phyloP scores from a whole-genome alignment of 306 rosid species.

The Trifolium repens region DNA sequence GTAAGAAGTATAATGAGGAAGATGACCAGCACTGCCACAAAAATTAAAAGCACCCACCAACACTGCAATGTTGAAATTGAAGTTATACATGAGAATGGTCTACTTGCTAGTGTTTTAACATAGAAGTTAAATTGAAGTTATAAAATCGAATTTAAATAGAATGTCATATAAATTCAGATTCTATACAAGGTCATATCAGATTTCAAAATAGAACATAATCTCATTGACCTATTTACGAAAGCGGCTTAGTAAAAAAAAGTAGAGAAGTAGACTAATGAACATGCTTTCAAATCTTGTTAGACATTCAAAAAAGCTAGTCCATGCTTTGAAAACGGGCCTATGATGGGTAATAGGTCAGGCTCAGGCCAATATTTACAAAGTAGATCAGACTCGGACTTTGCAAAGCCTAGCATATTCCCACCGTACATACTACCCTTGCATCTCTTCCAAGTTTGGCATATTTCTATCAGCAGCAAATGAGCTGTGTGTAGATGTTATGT shows the following conservation, averaged over 20 bases:
- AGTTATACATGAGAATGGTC: constrained; percentile 19
- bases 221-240: neutral
- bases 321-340: neutral
- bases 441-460: neutral
- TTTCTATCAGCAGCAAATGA: constrained; percentile 22
- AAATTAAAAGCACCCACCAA: constrained; percentile 64
- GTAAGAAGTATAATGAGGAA: constrained; percentile 53
- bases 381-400: neutral
- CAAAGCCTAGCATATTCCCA: neutral
- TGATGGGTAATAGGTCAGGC: neutral
- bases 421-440: neutral
- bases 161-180: neutral
- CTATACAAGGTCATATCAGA: too few species aligned
- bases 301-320: neutral
- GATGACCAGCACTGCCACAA: constrained; percentile 55
- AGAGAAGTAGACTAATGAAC: neutral
- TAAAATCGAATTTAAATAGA: too few species aligned
- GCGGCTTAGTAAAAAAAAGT: neutral
- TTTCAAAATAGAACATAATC: neutral
- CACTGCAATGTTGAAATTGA: constrained; percentile 54
- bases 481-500: constrained; percentile 17
- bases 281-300: neutral
- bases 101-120: neutral
- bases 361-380: neutral
- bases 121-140: neutral